Conservation (phyloP, 495 filamentous ascomycete species). For the Aspergillus diversus region DNA sequence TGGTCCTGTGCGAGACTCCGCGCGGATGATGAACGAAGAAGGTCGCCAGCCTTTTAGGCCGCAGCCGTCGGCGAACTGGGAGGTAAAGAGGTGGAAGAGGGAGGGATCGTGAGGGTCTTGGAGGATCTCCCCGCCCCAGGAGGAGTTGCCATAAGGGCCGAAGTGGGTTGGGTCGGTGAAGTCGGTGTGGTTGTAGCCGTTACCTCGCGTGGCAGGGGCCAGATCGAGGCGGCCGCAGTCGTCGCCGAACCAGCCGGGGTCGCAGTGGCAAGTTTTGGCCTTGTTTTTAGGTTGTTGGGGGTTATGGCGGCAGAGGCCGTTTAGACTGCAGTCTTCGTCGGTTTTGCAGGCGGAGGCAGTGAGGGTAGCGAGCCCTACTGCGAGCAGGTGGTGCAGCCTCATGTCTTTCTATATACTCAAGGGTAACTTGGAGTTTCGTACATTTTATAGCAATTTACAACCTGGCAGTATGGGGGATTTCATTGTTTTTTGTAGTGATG, state of each 20-base stretch:
- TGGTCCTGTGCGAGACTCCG: slow-evolving; percentile 39
- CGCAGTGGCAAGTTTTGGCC: slow-evolving; percentile 31
- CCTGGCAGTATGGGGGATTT: too few species aligned
- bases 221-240: slow-evolving; percentile 45
- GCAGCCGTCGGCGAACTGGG: slow-evolving; percentile 40
- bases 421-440: too few species aligned
- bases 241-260: slow-evolving; percentile 40
- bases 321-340: slow-evolving; percentile 48
- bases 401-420: too few species aligned
- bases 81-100: slow-evolving; percentile 39
- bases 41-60: slow-evolving; percentile 43
- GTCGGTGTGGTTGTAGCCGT: slow-evolving; percentile 40
- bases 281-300: neutral
- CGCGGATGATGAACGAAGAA: slow-evolving; percentile 38
- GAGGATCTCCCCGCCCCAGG: slow-evolving; percentile 42
- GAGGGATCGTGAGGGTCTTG: slow-evolving; percentile 34
- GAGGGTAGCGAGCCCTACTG: too few species aligned
- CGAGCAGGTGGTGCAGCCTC: too few species aligned
- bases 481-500: too few species aligned
- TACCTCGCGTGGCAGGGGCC: slow-evolving; percentile 29
- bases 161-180: slow-evolving; percentile 8
- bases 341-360: slow-evolving; percentile 24
- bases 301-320: slow-evolving; percentile 32
- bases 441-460: too few species aligned
- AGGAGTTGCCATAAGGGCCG: slow-evolving; percentile 35